Evolutionary conservation across 2,329 filamentous ascomycete genomes (phyloP).

Genomic region (Emydomyces testavorans): DNA sequence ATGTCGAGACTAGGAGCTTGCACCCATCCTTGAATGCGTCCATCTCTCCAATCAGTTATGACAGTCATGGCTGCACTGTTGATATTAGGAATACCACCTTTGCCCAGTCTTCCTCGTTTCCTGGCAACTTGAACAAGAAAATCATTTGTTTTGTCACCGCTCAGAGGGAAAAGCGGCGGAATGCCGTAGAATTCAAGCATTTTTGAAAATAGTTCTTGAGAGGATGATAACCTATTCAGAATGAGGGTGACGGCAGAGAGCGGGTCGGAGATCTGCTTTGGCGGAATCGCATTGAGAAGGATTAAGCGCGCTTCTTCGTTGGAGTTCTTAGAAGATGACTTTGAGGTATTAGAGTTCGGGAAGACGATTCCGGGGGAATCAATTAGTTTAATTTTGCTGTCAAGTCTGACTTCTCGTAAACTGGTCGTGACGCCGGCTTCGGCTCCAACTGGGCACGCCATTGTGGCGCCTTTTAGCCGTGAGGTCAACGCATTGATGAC

Average conservation of each 20-base stretch:
- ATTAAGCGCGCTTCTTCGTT: slow-evolving; percentile 71
- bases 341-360: slow-evolving; percentile 50
- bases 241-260: slow-evolving; percentile 75
- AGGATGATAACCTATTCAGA: slow-evolving; percentile 64
- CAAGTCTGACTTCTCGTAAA: slow-evolving; percentile 81
- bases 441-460: slow-evolving; percentile 74
- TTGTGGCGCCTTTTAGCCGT: slow-evolving; percentile 53
- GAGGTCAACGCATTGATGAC: slow-evolving; percentile 88
- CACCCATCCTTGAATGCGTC: slow-evolving; percentile 84
- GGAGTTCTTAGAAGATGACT: slow-evolving; percentile 50
- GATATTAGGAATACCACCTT: slow-evolving; percentile 82
- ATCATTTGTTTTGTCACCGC: slow-evolving; percentile 71
- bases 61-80: slow-evolving; percentile 81
- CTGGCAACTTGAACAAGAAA: slow-evolving; percentile 91
- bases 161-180: slow-evolving; percentile 58
- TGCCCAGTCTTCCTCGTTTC: slow-evolving; percentile 78
- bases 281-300: slow-evolving; percentile 81
- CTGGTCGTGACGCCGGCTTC: slow-evolving; percentile 87
- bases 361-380: slow-evolving; percentile 94
- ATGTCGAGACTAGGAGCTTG: slow-evolving; percentile 60
- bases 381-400: slow-evolving; percentile 84
- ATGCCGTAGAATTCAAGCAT: slow-evolving; percentile 76
- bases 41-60: slow-evolving; percentile 92
- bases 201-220: slow-evolving; percentile 62
- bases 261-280: slow-evolving; percentile 88